Evolutionary conservation across 2,329 filamentous ascomycete species (phyloP), one percentile per base, ranked within the genome.

Genomic region (Myriosclerotinia curreyana): DNA sequence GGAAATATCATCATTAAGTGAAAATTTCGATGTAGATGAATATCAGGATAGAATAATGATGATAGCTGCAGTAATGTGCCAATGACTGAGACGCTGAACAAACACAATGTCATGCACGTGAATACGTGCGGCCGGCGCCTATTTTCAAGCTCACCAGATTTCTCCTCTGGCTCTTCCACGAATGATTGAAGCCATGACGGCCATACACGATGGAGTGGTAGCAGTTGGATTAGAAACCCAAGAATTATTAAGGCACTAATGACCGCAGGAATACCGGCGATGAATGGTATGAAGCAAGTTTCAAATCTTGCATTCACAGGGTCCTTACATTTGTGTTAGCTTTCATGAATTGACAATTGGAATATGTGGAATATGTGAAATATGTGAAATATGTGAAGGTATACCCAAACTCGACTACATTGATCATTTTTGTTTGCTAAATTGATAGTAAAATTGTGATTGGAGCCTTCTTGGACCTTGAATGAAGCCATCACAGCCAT

Each of bases 131-230:
- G 67, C 66, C 72, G 72, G 69, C 42, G 66, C 49, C 71, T 68
- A 49, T 67, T 72, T 65, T 64, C 71, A 31, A 71, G 67, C 38
- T 69, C 71, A 66, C 73, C 77, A 56, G 69, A 74, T 61, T 72
- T 68, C 42, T 73, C 71, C 22, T 69, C 68, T 25, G 74, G 67
- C 65, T 84, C 82, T 22, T 77, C 70, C 22, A 86, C 74, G 66
- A 86, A 86, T 5, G 81, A 76, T 55, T 71, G 76, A 25, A 77
- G 78, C 83, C 84, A 86, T 74, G 69, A 73, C 42, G 83, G 71
- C 11, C 38, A 59, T 22, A 67, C 80, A 50, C 76, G 74, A 70
- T 69, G 73, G 44, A 64, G 40, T 53, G 69, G 67, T 31, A 73
- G 51, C 9, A 71, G 65, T 36, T 66, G 61, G 1, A 74, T 51